phyloP scores from a whole-genome alignment of 345 rosid genomes.

The Brassica cretica region DNA sequence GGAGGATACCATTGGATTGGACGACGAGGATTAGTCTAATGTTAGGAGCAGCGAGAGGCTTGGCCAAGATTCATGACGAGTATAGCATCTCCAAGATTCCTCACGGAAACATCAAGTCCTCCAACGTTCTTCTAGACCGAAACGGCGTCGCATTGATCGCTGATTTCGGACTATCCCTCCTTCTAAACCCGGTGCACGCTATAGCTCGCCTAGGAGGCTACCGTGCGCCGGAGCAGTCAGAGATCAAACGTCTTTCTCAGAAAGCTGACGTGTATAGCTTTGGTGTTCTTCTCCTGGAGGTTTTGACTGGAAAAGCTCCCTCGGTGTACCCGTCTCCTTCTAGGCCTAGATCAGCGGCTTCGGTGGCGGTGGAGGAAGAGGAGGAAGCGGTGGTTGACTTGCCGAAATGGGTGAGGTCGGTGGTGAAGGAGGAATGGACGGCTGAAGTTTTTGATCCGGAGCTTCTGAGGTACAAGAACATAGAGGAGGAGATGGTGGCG shows the following conservation, averaged over 20 bases:
- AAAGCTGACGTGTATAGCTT: constrained; percentile 86
- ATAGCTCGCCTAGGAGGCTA: constrained; percentile 90
- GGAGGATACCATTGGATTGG: constrained; percentile 96
- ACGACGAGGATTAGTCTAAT: constrained; percentile 90
- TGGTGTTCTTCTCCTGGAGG: constrained; percentile 79
- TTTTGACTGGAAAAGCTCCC: constrained; percentile 83
- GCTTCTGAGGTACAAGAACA: constrained; percentile 90
- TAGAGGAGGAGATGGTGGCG: constrained; percentile 84
- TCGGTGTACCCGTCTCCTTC: constrained; percentile 73
- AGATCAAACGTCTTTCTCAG: constrained; percentile 77
- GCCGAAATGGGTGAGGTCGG: constrained; percentile 92
- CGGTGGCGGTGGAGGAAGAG: constrained; percentile 60
- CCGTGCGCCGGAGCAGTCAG: constrained; percentile 88
- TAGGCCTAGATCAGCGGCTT: constrained; percentile 56
- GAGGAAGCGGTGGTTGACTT: constrained; percentile 57
- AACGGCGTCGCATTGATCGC: constrained; percentile 83
- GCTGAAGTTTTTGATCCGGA: constrained; percentile 97
- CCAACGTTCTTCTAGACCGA: constrained; percentile 80
- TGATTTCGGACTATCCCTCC: constrained; percentile 84
- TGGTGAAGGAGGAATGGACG: constrained; percentile 97
- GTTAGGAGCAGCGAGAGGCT: constrained; percentile 85
- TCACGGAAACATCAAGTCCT: constrained; percentile 84
- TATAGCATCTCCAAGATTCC: constrained; percentile 64
- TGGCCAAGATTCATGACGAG: constrained; percentile 78
- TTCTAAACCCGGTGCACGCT: constrained; percentile 83